Conservation (phyloP, 164 flowering plant species). For the Magnolia changhungtana region DNA sequence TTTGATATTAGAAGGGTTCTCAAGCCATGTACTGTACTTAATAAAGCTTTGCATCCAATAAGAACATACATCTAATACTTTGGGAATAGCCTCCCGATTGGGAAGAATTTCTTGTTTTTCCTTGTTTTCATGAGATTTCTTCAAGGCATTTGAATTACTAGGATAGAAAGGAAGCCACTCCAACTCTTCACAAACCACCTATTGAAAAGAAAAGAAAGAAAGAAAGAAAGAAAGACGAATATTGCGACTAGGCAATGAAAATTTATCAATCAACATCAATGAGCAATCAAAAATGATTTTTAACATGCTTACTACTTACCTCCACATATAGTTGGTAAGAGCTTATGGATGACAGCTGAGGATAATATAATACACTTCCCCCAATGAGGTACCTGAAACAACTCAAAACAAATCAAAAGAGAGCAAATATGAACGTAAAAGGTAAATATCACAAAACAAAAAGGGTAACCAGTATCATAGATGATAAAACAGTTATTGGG, state of each 20-base stretch:
- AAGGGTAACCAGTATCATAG: not conserved
- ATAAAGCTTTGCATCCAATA: constrained; percentile 89
- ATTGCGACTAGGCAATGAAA: constrained; percentile 5
- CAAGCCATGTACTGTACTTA: constrained; percentile 91
- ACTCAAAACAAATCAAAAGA: constrained; percentile 10
- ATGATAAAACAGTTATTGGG: not conserved
- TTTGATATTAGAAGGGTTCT: constrained; percentile 79
- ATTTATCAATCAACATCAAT: not conserved
- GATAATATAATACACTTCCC: constrained; percentile 91
- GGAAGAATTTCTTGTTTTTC: constrained; percentile 58
- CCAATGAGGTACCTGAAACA: constrained; percentile 77
- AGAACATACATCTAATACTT: constrained; percentile 74
- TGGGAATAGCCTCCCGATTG: constrained; percentile 65
- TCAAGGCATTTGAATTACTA: constrained; percentile 27
- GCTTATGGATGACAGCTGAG: constrained; percentile 94
- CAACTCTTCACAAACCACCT: constrained; percentile 99
- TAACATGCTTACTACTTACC: constrained; percentile 48
- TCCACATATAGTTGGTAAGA: constrained; percentile 97
- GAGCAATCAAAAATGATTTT: not conserved
- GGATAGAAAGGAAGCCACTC: constrained; percentile 98
- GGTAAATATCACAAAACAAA: not conserved
- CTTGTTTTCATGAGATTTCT: constrained; percentile 48
- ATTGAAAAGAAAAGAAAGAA: constrained; percentile 8
- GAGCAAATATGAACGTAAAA: constrained; percentile 2
- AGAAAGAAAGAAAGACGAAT: not conserved